Conservation (phyloP, 306 rosid species). For the Argentina anserina region DNA sequence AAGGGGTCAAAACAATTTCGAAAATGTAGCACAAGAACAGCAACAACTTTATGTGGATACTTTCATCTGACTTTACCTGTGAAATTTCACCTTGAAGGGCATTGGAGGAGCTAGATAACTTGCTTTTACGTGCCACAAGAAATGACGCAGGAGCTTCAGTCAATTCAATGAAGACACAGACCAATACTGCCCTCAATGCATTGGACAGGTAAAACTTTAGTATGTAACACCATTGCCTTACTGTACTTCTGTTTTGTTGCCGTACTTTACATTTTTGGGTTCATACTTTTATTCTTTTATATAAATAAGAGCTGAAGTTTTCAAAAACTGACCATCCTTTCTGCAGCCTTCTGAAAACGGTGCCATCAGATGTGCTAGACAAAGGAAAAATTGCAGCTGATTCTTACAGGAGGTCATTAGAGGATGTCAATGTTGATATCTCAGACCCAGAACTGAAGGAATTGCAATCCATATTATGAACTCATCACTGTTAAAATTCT, state of each 20-base stretch:
- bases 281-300: neutral
- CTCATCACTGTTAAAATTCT: neutral
- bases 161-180: slow-evolving; percentile 66
- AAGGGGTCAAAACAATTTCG: neutral
- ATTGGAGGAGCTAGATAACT: slow-evolving; percentile 80
- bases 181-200: slow-evolving; percentile 49
- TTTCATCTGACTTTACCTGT: slow-evolving; percentile 21
- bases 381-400: slow-evolving; percentile 77
- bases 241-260: neutral
- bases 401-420: slow-evolving; percentile 55
- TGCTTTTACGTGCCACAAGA: slow-evolving; percentile 75
- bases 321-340: slow-evolving; percentile 24
- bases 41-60: slow-evolving; percentile 2
- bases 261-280: neutral
- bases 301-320: slow-evolving; percentile 16
- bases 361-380: slow-evolving; percentile 68
- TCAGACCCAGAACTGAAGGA: slow-evolving; percentile 61
- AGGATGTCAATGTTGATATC: slow-evolving; percentile 40
- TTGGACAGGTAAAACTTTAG: slow-evolving; percentile 53
- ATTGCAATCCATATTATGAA: slow-evolving; percentile 68
- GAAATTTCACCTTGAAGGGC: slow-evolving; percentile 46
- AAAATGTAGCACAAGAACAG: neutral
- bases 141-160: slow-evolving; percentile 75
- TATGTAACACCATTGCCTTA: neutral
- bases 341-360: slow-evolving; percentile 85